Evolutionary conservation across 192 early-diverging fungal genomes (phyloP).

Genomic region (Neocallimastix lanati): DNA sequence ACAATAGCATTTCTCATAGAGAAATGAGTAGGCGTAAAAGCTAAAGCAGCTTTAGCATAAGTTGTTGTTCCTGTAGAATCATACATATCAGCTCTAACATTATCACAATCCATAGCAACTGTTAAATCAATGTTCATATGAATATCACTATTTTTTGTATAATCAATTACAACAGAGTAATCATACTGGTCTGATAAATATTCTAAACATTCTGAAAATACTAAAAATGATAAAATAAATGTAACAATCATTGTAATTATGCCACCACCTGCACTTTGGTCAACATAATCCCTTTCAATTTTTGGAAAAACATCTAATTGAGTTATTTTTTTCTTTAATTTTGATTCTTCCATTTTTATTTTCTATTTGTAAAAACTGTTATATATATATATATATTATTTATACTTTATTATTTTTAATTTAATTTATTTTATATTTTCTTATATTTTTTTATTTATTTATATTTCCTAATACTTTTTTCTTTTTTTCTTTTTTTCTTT

Average conservation of each 20-base stretch:
- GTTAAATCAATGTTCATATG: slow-evolving; percentile 76
- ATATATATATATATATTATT: no score
- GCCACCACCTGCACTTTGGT: slow-evolving; percentile 52
- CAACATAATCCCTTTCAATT: slow-evolving; percentile 59
- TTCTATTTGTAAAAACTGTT: no score
- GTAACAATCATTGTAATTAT: slow-evolving; percentile 52
- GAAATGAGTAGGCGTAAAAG: neutral
- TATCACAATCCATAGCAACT: slow-evolving; percentile 67
- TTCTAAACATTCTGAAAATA: slow-evolving; percentile 44
- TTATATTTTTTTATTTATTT: no score
- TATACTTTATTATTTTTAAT: no score
- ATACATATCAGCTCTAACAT: slow-evolving; percentile 22
- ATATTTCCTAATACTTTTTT: no score
- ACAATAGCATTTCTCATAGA: neutral
- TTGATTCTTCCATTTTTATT: neutral
- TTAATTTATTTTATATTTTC: no score
- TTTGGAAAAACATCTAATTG: slow-evolving; percentile 74
- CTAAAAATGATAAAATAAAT: slow-evolving; percentile 44
- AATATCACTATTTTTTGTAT: slow-evolving; percentile 30
- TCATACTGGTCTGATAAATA: slow-evolving; percentile 41
- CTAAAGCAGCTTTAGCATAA: slow-evolving; percentile 5
- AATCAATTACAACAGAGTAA: slow-evolving; percentile 69
- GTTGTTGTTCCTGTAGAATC: slow-evolving; percentile 12
- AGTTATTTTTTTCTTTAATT: neutral
- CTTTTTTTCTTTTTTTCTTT: no score